These are phyloP conservation scores for Fusarium haematococcum DNA, from an alignment of 2,329 filamentous ascomycete species.

Conservation along the genomic window DNA sequence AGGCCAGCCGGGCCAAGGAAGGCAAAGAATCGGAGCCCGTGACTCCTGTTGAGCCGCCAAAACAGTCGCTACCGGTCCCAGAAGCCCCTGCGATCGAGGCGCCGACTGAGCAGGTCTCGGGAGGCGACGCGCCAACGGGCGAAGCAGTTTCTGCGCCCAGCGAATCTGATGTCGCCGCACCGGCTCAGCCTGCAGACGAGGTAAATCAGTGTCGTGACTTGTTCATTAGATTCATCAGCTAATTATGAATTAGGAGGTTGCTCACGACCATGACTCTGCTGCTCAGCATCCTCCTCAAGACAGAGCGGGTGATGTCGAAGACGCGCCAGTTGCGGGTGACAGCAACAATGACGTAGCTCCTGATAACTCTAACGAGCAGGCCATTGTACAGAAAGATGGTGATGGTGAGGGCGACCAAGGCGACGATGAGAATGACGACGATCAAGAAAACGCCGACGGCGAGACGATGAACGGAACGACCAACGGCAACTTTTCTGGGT, in stretches of 20 bases:
- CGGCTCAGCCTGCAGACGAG: conserved; percentile 26
- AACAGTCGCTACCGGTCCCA: conserved; percentile 47
- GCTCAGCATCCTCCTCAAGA: conserved; percentile 21
- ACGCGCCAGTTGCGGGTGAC: conserved; percentile 16
- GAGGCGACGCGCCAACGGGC: conserved; percentile 9
- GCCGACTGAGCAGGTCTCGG: conserved; percentile 27
- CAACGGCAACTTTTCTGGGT: conserved; percentile 70
- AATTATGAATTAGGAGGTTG: conserved; percentile 8
- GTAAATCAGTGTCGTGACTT: conserved; percentile 15
- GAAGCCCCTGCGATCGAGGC: conserved; percentile 35
- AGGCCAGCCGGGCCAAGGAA: conserved; percentile 69
- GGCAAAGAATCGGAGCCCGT: conserved; percentile 54
- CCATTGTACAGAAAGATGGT: conserved; percentile 25
- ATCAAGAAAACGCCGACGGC: conserved; percentile 49
- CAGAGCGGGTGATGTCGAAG: conserved; percentile 25
- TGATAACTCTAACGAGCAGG: conserved; percentile 37
- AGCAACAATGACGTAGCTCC: conserved; percentile 26
- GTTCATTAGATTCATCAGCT: neutral
- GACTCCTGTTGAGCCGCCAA: conserved; percentile 56
- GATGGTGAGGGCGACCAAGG: conserved; percentile 42
- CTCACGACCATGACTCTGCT: neutral
- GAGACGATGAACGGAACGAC: conserved; percentile 58
- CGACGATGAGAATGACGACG: conserved; percentile 47
- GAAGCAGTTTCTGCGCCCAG: conserved; percentile 13
- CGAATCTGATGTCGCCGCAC: conserved; percentile 11